Evolutionary conservation across 495 filamentous ascomycete genomes (phyloP), one percentile per base, ranked within the genome.

Genomic region (Penicillium steckii): DNA sequence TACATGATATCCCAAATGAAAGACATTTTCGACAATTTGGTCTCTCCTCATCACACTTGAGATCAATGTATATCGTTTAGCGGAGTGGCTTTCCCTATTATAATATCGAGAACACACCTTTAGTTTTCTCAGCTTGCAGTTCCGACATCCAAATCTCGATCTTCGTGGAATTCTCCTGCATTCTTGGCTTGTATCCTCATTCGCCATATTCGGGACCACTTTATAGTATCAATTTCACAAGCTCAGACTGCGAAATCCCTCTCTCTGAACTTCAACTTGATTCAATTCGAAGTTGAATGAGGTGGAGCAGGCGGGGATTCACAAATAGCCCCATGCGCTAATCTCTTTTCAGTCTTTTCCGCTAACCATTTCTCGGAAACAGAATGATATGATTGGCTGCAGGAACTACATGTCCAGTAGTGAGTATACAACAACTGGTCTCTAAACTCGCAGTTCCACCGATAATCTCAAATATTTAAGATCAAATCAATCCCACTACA

Each of bases 41-140:
- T 44, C 66, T 76, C 25, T 19, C 38, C 64, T 79, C 74, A 35
- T 78, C 76, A 42, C 76, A 79, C 75, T 78, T 54, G 23, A 37
- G 19, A 24, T 10, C 26, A 48, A 51, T 1, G 23, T 21, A 9
- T 23, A 48, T 35, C 8, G 12, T 8, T 68, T 26, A 60, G 53
- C 49, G 29, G 52, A 47, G 40, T 17, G 33, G 33, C 18, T 7
- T 41, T 44, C 22, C 9, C 12, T 46, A 15, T 52, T 43, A 15
- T 33, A 52, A 55, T 37, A 42, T 18, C 13, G 18, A 26, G 30
- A 8, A 46, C 64, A 19, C 41, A 78, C 75, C 70, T 78, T 78
- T 25, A 80, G 54, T 59, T 72, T 76, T 50, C 74, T 52, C 21
- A 77, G 69, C 60, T 78, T 80, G 66, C 73, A 78, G 56, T 77